phyloP scores from a whole-genome alignment of 2,329 filamentous ascomycete species.

The Trichophyton equinum region DNA sequence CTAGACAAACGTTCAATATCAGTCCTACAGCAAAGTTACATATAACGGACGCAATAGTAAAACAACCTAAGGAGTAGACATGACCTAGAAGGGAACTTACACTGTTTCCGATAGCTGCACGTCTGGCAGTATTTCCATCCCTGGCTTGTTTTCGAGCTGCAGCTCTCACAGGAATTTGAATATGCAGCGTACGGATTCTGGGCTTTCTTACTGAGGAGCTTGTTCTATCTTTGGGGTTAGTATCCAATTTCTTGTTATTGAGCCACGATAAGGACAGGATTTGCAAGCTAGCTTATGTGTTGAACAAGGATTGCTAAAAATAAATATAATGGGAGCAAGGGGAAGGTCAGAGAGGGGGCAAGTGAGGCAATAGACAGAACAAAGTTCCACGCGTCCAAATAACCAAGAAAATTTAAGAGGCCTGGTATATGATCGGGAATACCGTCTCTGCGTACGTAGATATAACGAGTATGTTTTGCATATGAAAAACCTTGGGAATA shows the following conservation, averaged over 20 bases:
- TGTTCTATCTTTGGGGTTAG: conserved; percentile 37
- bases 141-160: conserved; percentile 52
- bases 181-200: conserved; percentile 56
- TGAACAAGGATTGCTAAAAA: neutral
- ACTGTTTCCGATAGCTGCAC: conserved; percentile 50
- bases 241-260: no score
- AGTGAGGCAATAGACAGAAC: no score
- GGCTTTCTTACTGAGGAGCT: conserved; percentile 50
- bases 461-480: no score
- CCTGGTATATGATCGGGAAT: neutral
- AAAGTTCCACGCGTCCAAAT: no score
- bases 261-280: no score
- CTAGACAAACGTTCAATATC: conserved; percentile 25
- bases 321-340: neutral
- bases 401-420: no score
- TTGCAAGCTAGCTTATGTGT: no score
- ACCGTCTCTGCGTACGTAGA: no score
- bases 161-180: conserved; percentile 47
- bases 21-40: neutral
- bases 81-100: conserved; percentile 27
- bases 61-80: neutral
- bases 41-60: neutral
- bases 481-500: no score
- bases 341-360: neutral
- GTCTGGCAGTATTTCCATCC: conserved; percentile 49